Base-by-base conservation (phyloP, 192 early-diverging fungal genomes). In the Podila verticillata region DNA sequence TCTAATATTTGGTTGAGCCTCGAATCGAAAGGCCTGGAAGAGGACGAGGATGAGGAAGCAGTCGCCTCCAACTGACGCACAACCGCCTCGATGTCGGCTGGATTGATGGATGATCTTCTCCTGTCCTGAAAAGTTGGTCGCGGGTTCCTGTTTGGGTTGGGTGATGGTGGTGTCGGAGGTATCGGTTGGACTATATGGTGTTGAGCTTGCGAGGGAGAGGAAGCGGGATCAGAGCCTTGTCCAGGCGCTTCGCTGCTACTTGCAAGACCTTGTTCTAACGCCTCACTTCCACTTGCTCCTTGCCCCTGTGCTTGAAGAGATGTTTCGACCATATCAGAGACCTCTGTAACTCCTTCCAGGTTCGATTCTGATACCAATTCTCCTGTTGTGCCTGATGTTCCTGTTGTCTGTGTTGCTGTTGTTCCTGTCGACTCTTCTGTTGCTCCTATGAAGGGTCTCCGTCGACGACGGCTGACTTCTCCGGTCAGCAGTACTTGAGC, bases 41-140 rank as follows among this genome's bases (percentile, higher is more conserved):
- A 44, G 6, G 48, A 65, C 3, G 61, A 44, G 6, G 48, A 65
- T 3, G 30, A 8, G 2, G 36, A 48, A 3, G 48, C 74, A 65
- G 68, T 75, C 7, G 74, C 74, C 36, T 66, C 47, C 69, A 79
- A 57, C 39, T 72, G 61, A 15, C 75, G 63, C 22, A 66, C 75
- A 6, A 79, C 58, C 4, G 75, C 70, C 51, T 79, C 75, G 28
- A 79, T 72, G 67, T 79, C 75, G 26, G 75, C 75, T 28, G 75
- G 75, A 22, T 79, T 79, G 19, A 79, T 79, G 5, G 75, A 79
- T 0, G 75, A 79, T 15, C 75, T 63, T 47, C 75, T 66, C 3
- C 75, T 64, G 35, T 79, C 69, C 63, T 64, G 54, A 24, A 79
- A 79, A 2, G 75, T 79, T 8, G 75, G 69, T 60, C 65, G 71